Evolutionary conservation across 2,329 filamentous ascomycete species (phyloP).

Genomic region (Trichophyton rubrum): DNA sequence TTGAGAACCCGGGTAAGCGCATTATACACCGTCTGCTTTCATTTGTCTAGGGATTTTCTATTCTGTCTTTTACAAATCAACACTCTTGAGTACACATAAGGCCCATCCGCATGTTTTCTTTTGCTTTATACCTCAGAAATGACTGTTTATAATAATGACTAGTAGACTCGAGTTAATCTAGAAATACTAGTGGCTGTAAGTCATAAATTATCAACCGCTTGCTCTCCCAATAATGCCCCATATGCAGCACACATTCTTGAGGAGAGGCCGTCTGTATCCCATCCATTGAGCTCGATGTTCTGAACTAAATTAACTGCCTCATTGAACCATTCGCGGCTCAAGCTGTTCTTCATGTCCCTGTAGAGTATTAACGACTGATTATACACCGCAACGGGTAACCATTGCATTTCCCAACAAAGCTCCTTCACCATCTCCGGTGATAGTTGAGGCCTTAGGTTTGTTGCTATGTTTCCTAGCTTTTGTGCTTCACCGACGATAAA

Average conservation of each 20-base stretch:
- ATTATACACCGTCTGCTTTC: neutral
- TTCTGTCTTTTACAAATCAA: neutral
- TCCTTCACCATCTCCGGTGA: neutral
- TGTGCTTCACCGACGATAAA: neutral
- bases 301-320: slow-evolving; percentile 12
- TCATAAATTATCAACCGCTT: neutral
- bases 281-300: slow-evolving; percentile 10
- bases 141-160: neutral
- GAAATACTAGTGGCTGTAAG: no score
- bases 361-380: slow-evolving; percentile 47
- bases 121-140: neutral
- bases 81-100: neutral
- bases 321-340: slow-evolving; percentile 26
- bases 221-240: neutral
- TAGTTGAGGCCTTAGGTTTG: neutral
- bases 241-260: slow-evolving; percentile 17
- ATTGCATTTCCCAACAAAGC: slow-evolving; percentile 17
- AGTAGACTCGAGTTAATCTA: neutral
- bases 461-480: neutral
- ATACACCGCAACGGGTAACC: slow-evolving; percentile 43
- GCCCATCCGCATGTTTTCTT: neutral
- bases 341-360: slow-evolving; percentile 2
- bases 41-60: neutral
- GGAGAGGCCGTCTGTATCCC: slow-evolving; percentile 16
- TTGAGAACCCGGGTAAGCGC: neutral